Percentiles rank a stretch among this genome's conserved stretches.
Conservation (phyloP, 345 rosid species). For the Ricinus communis region DNA sequence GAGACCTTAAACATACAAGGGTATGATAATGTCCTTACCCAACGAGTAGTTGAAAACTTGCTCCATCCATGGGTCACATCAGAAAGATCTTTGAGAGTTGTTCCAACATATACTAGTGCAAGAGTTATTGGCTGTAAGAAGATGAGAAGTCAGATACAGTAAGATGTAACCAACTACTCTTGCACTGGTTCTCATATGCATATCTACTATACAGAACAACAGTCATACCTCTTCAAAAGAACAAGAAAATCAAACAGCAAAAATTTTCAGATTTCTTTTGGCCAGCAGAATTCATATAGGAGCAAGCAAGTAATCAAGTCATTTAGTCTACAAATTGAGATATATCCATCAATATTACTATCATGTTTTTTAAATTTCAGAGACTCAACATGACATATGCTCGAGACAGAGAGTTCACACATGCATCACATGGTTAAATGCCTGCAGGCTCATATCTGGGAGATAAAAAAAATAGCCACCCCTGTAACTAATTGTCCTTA, state of each 20-base stretch:
- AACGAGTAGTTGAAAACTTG: slow-evolving; percentile 75
- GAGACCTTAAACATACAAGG: neutral
- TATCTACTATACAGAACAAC: no score
- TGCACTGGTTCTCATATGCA: no score
- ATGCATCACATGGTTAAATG: neutral
- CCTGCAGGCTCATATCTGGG: neutral
- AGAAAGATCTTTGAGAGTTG: slow-evolving; percentile 96
- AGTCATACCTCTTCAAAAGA: no score
- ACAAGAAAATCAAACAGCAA: no score
- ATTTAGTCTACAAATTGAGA: no score
- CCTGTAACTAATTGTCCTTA: neutral
- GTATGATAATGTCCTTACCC: slow-evolving; percentile 52
- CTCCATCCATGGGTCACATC: slow-evolving; percentile 99
- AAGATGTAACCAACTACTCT: neutral
- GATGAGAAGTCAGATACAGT: slow-evolving; percentile 23
- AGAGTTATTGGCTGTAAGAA: slow-evolving; percentile 85
- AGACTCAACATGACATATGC: neutral
- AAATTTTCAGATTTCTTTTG: neutral
- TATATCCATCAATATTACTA: no score
- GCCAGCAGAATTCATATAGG: neutral
- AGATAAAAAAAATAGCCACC: neutral
- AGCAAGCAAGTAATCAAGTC: no score
- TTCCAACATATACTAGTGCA: slow-evolving; percentile 84
- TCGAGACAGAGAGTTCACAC: neutral
- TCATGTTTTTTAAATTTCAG: no score